Conservation (phyloP, 352 stramenopile genomes). For the Phytophthora palmivora region DNA sequence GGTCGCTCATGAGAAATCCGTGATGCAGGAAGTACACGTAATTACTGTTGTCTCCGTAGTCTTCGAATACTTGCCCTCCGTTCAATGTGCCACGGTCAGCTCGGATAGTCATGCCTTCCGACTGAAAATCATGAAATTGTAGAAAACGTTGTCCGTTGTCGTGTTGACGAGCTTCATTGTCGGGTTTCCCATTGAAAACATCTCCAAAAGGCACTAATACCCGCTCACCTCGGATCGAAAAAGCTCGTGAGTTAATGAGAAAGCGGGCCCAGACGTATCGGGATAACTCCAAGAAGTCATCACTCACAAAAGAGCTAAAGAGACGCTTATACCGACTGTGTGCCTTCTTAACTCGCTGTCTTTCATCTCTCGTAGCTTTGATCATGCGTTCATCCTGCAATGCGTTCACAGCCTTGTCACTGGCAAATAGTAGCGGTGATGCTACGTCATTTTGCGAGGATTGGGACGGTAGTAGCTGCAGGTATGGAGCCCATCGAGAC, state of each 20-base stretch:
- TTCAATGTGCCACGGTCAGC: constrained; percentile 58
- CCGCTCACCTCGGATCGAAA: constrained; percentile 77
- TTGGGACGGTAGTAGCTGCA: constrained; percentile 52
- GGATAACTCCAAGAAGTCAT: constrained; percentile 10
- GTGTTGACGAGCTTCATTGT: constrained; percentile 33
- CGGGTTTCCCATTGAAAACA: constrained; percentile 82
- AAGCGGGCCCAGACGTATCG: constrained; percentile 61
- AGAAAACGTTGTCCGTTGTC: constrained; percentile 68
- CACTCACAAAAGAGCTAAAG: constrained; percentile 36
- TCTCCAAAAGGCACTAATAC: constrained; percentile 89
- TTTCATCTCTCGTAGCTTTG: constrained; percentile 32
- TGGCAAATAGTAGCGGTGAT: constrained; percentile 56
- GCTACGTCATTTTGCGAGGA: constrained; percentile 6
- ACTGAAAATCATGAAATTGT: constrained; percentile 56
- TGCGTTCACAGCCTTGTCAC: constrained; percentile 27
- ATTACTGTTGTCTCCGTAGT: constrained; percentile 96
- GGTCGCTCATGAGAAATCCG: constrained; percentile 90
- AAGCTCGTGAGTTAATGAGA: constrained; percentile 77
- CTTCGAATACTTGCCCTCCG: constrained; percentile 88
- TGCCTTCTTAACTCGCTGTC: constrained; percentile 29
- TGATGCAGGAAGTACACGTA: constrained; percentile 90
- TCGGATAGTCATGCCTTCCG: constrained; percentile 57
- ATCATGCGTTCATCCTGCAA: constrained; percentile 65
- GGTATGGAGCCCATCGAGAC: constrained; percentile 65
- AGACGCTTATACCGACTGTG: constrained; percentile 56